These are phyloP conservation scores for Skeletonema menzelii DNA, from an alignment of 108 stramenopile genomes.

Conservation along the genomic window DNA sequence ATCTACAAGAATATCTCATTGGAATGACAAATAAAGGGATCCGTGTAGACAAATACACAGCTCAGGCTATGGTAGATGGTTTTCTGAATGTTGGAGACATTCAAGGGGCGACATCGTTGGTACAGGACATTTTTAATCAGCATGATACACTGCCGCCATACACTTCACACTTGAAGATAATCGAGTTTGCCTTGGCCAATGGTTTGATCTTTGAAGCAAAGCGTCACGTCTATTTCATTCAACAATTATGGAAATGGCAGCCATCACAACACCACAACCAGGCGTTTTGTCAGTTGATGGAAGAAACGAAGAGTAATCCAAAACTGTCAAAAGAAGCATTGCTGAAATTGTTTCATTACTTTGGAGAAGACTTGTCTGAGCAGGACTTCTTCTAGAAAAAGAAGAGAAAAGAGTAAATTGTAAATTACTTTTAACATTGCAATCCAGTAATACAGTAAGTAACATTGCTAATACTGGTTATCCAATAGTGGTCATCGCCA, in stretches of 20 bases:
- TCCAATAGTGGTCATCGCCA: slow-evolving; percentile 73
- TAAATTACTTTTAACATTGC: background rate
- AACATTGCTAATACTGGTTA: too few relatives aligned
- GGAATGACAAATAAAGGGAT: slow-evolving; percentile 65
- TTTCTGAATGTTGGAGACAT: slow-evolving; percentile 79
- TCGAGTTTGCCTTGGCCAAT: slow-evolving; percentile 74
- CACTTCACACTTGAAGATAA: slow-evolving; percentile 82
- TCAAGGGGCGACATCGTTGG: slow-evolving; percentile 49
- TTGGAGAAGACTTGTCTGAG: slow-evolving; percentile 71
- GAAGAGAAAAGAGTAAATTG: background rate
- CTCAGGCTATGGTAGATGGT: slow-evolving; percentile 71
- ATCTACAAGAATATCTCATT: slow-evolving; percentile 63
- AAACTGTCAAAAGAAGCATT: slow-evolving; percentile 71
- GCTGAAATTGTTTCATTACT: slow-evolving; percentile 77
- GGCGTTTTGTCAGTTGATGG: slow-evolving; percentile 55
- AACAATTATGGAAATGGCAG: slow-evolving; percentile 83
- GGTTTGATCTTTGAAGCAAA: slow-evolving; percentile 79
- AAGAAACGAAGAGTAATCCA: slow-evolving; percentile 66
- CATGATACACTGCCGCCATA: slow-evolving; percentile 80
- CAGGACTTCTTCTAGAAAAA: slow-evolving; percentile 69
- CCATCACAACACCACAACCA: slow-evolving; percentile 63
- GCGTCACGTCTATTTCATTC: slow-evolving; percentile 83
- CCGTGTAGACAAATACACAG: slow-evolving; percentile 60
- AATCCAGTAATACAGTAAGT: too few relatives aligned
- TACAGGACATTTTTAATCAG: slow-evolving; percentile 83